A percentile compares a stretch with the other conserved stretches of the same genome.
Conservation (phyloP, 2,329 filamentous ascomycete species). For the Neofusicoccum kwambonambiense region DNA sequence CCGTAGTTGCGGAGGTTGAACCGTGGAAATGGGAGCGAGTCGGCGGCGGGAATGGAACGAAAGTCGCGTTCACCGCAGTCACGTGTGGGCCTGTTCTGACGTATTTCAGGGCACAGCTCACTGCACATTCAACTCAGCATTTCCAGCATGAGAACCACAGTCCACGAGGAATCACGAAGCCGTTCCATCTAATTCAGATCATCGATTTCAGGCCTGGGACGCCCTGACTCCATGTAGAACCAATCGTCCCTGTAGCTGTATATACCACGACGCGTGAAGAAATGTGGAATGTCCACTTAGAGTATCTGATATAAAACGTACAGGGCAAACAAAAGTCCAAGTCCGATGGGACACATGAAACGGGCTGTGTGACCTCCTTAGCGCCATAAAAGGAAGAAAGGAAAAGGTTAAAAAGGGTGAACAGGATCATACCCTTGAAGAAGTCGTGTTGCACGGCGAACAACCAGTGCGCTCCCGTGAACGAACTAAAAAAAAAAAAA, state of each 20-base stretch:
- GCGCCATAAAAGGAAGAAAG: neutral
- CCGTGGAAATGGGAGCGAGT: too few species aligned
- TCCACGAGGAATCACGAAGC: too few species aligned
- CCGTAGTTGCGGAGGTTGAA: too few species aligned
- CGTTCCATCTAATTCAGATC: too few species aligned
- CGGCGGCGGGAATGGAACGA: too few species aligned
- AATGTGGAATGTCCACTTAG: neutral
- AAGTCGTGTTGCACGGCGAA: neutral
- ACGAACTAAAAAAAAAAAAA: neutral
- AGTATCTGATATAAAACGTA: slow-evolving; percentile 8
- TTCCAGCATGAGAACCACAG: too few species aligned
- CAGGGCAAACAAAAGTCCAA: neutral
- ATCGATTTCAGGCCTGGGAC: too few species aligned
- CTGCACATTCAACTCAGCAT: too few species aligned
- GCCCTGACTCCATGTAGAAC: neutral
- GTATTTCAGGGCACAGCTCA: too few species aligned
- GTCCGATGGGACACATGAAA: neutral
- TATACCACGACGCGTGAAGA: neutral
- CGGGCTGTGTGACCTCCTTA: neutral
- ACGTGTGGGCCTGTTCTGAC: too few species aligned
- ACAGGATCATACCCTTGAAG: neutral
- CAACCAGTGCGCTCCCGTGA: slow-evolving; percentile 1
- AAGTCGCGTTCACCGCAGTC: too few species aligned
- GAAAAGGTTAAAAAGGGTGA: neutral
- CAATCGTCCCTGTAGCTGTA: neutral